phyloP scores from a whole-genome alignment of 495 filamentous ascomycete genomes.

The Tuber calosporum region DNA sequence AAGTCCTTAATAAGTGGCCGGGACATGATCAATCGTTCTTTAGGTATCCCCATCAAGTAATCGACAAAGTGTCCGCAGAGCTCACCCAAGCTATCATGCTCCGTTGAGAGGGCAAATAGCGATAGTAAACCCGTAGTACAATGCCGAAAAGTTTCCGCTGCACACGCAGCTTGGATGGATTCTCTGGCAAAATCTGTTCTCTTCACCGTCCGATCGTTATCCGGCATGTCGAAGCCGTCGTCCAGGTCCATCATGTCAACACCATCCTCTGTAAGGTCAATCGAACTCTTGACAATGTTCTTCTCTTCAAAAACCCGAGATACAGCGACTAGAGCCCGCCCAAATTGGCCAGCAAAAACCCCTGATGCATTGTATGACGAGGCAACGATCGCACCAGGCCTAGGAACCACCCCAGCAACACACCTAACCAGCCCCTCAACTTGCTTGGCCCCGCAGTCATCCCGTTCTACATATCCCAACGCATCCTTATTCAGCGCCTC shows the following conservation, averaged over 20 bases:
- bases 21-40: slow-evolving; percentile 32
- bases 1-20: slow-evolving; percentile 35
- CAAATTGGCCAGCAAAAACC: slow-evolving; percentile 18
- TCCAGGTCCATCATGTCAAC: slow-evolving; percentile 74
- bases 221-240: slow-evolving; percentile 54
- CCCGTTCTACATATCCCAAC: slow-evolving; percentile 25
- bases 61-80: slow-evolving; percentile 30
- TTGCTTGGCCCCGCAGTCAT: slow-evolving; percentile 33
- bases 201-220: slow-evolving; percentile 48
- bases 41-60: slow-evolving; percentile 33
- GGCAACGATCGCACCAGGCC: slow-evolving; percentile 37
- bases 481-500: slow-evolving; percentile 15
- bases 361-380: slow-evolving; percentile 15
- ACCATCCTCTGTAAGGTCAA: slow-evolving; percentile 17
- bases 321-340: slow-evolving; percentile 44
- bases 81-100: slow-evolving; percentile 11
- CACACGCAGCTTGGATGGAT: slow-evolving; percentile 51
- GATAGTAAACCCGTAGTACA: slow-evolving; percentile 35
- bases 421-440: slow-evolving; percentile 36
- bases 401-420: slow-evolving; percentile 34
- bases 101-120: slow-evolving; percentile 28
- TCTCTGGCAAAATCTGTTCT: slow-evolving; percentile 48
- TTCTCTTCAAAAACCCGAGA: slow-evolving; percentile 48
- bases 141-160: slow-evolving; percentile 44
- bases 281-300: slow-evolving; percentile 15